phyloP scores from a whole-genome alignment of 805 yeast species.

The Wickerhamiella alocasiicola region DNA sequence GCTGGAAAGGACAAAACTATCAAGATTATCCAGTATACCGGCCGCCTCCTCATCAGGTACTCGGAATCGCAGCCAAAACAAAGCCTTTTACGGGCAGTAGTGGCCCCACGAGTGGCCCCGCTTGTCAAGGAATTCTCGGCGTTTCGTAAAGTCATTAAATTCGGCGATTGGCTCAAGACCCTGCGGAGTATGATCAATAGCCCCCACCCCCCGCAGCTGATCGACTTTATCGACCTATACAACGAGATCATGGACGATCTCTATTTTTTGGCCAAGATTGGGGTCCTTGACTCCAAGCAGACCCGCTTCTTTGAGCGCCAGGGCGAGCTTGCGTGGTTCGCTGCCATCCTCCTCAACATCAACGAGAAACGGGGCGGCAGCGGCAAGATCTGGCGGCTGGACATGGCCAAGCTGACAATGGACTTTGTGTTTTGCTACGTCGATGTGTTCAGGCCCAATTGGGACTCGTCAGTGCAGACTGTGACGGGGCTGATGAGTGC shows the following conservation, averaged over 20 bases:
- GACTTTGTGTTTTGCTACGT: conserved; percentile 23
- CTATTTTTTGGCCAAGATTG: conserved; percentile 22
- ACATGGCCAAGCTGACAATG: conserved; percentile 20
- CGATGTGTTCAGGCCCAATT: conserved; percentile 21
- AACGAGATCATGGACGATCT: conserved; percentile 25
- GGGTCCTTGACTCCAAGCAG: conserved; percentile 16
- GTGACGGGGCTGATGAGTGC: conserved; percentile 21
- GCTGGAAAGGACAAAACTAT: conserved; percentile 25
- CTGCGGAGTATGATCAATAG: conserved; percentile 12
- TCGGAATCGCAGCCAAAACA: conserved; percentile 7
- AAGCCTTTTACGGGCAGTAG: background rate
- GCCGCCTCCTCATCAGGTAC: conserved; percentile 19
- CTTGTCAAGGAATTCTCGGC: conserved; percentile 21
- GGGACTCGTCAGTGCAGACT: conserved; percentile 19
- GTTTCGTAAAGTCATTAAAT: conserved; percentile 24
- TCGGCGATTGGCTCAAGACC: conserved; percentile 23
- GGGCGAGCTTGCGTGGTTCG: conserved; percentile 23
- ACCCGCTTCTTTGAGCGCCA: conserved; percentile 18
- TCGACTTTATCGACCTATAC: conserved; percentile 19
- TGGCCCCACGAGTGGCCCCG: conserved; percentile 15
- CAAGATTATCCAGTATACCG: conserved; percentile 24
- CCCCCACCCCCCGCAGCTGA: background rate
- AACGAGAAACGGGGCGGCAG: conserved; percentile 7
- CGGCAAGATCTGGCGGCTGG: conserved; percentile 8
- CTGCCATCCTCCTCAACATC: conserved; percentile 19